A percentile compares a stretch with the other conserved stretches of the same genome.
Conservation (phyloP, 495 filamentous ascomycete genomes). For the Podospora australis region DNA sequence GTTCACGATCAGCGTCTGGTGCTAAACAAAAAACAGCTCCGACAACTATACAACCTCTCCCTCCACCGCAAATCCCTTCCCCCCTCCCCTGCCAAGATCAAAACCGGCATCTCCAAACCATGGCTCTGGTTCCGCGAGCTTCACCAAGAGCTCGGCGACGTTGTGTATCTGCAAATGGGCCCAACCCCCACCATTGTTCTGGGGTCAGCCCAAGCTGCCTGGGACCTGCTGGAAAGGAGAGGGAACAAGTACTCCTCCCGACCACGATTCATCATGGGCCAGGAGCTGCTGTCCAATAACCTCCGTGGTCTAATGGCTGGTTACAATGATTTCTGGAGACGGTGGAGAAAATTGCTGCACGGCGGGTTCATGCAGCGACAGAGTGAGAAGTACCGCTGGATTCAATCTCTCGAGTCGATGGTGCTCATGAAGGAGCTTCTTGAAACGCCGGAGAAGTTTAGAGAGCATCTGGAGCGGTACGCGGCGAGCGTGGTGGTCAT, state of each 20-base stretch:
- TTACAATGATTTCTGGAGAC: slow-evolving; percentile 46
- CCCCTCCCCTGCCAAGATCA: slow-evolving; percentile 27
- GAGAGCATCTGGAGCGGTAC: slow-evolving; percentile 45
- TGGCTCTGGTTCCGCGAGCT: slow-evolving; percentile 57
- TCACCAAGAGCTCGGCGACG: slow-evolving; percentile 47
- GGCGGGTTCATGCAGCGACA: slow-evolving; percentile 50
- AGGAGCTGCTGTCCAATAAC: slow-evolving; percentile 44
- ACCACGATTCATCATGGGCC: slow-evolving; percentile 45
- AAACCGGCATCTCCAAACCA: slow-evolving; percentile 36
- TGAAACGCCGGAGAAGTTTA: slow-evolving; percentile 23
- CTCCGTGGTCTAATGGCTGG: slow-evolving; percentile 45
- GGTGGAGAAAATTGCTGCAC: slow-evolving; percentile 51
- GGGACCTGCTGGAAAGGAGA: slow-evolving; percentile 45
- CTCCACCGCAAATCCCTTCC: slow-evolving; percentile 26
- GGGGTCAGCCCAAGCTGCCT: slow-evolving; percentile 56
- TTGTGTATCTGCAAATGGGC: slow-evolving; percentile 59
- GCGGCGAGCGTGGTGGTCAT: slow-evolving; percentile 53
- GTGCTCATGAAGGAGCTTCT: slow-evolving; percentile 44
- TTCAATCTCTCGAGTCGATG: slow-evolving; percentile 49
- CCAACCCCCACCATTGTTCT: slow-evolving; percentile 57
- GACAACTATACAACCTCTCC: not conserved
- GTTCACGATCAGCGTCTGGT: too few relatives aligned
- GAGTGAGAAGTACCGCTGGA: slow-evolving; percentile 45
- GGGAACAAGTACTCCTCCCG: slow-evolving; percentile 46
- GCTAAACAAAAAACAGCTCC: not conserved